Conservation (phyloP, 179 eudicot species). For the Nepenthes alata region DNA sequence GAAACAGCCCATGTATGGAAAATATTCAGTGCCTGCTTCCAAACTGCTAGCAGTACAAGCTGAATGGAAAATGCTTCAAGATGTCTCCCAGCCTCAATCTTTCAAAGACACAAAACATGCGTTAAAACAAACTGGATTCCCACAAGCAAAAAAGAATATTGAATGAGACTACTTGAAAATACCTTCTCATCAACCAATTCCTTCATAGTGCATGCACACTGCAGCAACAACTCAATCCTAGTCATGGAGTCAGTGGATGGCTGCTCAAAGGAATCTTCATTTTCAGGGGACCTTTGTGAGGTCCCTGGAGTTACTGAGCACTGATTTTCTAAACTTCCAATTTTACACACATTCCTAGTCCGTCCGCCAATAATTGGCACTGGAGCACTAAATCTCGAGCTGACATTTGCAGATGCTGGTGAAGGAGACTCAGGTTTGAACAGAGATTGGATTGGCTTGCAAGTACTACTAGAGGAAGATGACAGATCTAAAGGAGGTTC, state of each 20-base stretch:
- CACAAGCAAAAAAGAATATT: neutral
- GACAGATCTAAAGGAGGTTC: conserved; percentile 48
- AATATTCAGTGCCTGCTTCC: conserved; percentile 89
- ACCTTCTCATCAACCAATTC: conserved; percentile 81
- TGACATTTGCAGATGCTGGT: conserved; percentile 24
- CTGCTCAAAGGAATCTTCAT: conserved; percentile 46
- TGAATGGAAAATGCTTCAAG: conserved; percentile 89
- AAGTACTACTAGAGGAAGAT: conserved; percentile 41
- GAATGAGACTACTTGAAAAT: conserved; percentile 8
- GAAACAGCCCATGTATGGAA: conserved; percentile 83
- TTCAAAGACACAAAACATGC: conserved; percentile 11
- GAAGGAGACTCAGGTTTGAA: conserved; percentile 29
- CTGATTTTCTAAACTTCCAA: conserved; percentile 49
- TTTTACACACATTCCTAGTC: conserved; percentile 19
- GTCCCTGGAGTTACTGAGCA: conserved; percentile 58
- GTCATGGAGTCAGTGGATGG: conserved; percentile 55
- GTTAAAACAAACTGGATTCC: neutral
- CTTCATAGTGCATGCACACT: conserved; percentile 58
- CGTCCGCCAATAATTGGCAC: conserved; percentile 42
- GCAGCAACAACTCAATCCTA: conserved; percentile 64
- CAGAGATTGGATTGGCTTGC: conserved; percentile 35
- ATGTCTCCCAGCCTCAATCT: conserved; percentile 53
- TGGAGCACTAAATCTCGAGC: conserved; percentile 34
- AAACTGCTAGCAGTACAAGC: conserved; percentile 79
- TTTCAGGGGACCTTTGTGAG: conserved; percentile 57